Conservation (phyloP, 805 yeast species). For the Komagataella phaffii region DNA sequence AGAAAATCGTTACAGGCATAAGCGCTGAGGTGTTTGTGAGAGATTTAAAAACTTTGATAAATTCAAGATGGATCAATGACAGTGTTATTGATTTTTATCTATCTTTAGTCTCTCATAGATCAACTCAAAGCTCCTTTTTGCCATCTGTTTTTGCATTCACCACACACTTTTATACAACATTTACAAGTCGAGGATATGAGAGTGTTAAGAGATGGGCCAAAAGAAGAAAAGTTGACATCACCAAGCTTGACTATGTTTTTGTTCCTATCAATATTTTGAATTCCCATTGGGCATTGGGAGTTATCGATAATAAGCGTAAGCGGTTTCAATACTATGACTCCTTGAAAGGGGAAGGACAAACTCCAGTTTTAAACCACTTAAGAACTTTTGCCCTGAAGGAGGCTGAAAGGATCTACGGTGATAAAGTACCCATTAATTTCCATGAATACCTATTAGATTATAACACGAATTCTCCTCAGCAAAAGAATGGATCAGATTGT, state of each 20-base stretch:
- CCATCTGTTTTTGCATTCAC: conserved; percentile 57
- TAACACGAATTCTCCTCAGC: conserved; percentile 50
- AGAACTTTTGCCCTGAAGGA: conserved; percentile 57
- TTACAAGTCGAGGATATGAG: conserved; percentile 58
- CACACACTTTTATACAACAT: conserved; percentile 74
- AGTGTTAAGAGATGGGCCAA: conserved; percentile 83
- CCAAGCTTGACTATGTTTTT: conserved; percentile 49
- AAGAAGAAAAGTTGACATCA: conserved; percentile 54
- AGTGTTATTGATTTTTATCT: conserved; percentile 78
- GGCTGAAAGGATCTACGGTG: conserved; percentile 35
- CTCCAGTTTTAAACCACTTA: conserved; percentile 33
- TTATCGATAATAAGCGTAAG: conserved; percentile 47
- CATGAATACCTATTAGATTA: conserved; percentile 11
- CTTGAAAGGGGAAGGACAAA: conserved; percentile 24
- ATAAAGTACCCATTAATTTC: conserved; percentile 18
- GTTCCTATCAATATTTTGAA: conserved; percentile 78
- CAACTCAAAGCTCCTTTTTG: conserved; percentile 15
- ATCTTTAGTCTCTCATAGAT: conserved; percentile 32
- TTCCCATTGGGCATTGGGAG: conserved; percentile 88
- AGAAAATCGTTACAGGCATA: conserved; percentile 19
- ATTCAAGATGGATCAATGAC: conserved; percentile 81
- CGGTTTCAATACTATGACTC: conserved; percentile 72
- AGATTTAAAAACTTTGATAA: conserved; percentile 62
- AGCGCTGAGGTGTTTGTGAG: conserved; percentile 47
- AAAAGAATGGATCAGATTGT: conserved; percentile 84